A percentile compares a stretch with the other conserved stretches of the same genome.
These are phyloP conservation scores for Solanum sitiens DNA, from an alignment of 257 asterid genomes.

Conservation along the genomic window DNA sequence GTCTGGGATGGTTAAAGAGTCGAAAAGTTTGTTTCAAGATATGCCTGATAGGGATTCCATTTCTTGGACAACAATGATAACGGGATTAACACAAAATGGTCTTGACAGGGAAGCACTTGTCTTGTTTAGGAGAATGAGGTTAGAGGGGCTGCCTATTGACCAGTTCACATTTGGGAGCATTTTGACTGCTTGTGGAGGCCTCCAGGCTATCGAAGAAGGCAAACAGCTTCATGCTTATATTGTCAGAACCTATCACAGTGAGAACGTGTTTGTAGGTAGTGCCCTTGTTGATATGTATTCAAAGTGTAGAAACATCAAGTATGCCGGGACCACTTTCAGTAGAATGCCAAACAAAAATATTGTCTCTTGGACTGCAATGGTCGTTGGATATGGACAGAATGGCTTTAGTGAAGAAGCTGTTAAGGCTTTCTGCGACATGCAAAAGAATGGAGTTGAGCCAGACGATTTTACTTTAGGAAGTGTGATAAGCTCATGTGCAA, in stretches of 20 bases:
- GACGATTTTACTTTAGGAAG: conserved; percentile 79
- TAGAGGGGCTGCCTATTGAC: conserved; percentile 44
- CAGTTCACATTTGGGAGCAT: conserved; percentile 84
- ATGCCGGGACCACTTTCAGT: conserved; percentile 56
- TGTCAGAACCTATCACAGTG: conserved; percentile 40
- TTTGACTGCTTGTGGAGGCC: conserved; percentile 79
- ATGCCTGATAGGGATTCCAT: conserved; percentile 72
- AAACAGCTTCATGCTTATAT: conserved; percentile 70
- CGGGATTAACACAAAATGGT: conserved; percentile 61
- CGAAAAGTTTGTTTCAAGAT: conserved; percentile 31
- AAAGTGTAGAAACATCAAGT: conserved; percentile 58
- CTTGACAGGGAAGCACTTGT: conserved; percentile 42
- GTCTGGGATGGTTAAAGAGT: conserved; percentile 27
- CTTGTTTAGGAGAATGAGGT: conserved; percentile 53
- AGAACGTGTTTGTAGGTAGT: conserved; percentile 78
- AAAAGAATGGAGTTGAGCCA: conserved; percentile 44
- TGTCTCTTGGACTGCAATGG: conserved; percentile 92
- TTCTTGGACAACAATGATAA: conserved; percentile 85
- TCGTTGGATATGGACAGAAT: conserved; percentile 90
- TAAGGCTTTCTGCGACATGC: conserved; percentile 55
- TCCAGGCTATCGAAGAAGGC: conserved; percentile 51
- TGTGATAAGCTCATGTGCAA: conserved; percentile 87
- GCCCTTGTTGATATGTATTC: conserved; percentile 87
- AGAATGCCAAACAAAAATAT: conserved; percentile 52
- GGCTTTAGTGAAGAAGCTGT: conserved; percentile 88